Evolutionary conservation across 805 yeast species (phyloP).

Genomic region (Candida boidinii): DNA sequence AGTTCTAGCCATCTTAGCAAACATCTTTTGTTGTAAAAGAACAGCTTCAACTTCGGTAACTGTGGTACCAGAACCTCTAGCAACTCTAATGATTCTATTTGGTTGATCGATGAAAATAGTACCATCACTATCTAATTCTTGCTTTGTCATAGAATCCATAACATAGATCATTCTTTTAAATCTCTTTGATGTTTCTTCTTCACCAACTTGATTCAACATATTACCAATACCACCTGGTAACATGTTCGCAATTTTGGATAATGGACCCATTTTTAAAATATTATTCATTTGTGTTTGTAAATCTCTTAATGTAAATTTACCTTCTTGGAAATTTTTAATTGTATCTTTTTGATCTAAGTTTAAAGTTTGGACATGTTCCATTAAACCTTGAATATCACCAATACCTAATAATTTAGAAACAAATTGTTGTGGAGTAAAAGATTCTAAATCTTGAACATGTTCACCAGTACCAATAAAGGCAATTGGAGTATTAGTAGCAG

Average conservation of each 20-base stretch:
- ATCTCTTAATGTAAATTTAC: slow-evolving; percentile 86
- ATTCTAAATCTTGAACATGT: slow-evolving; percentile 87
- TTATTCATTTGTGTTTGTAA: slow-evolving; percentile 93
- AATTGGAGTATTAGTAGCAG: slow-evolving; percentile 92
- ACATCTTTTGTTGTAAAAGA: slow-evolving; percentile 82
- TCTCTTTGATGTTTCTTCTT: slow-evolving; percentile 80
- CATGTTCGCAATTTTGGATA: slow-evolving; percentile 90
- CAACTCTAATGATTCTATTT: slow-evolving; percentile 78
- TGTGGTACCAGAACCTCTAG: slow-evolving; percentile 89
- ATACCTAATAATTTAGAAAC: slow-evolving; percentile 89
- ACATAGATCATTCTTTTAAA: slow-evolving; percentile 84
- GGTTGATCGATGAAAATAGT: slow-evolving; percentile 73
- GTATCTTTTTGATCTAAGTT: slow-evolving; percentile 85
- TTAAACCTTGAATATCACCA: slow-evolving; percentile 88
- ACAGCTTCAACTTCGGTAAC: slow-evolving; percentile 92
- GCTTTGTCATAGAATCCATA: slow-evolving; percentile 92
- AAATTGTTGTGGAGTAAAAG: slow-evolving; percentile 82
- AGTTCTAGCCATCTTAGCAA: slow-evolving; percentile 85
- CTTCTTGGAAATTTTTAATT: slow-evolving; percentile 88
- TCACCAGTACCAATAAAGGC: slow-evolving; percentile 98
- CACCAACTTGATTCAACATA: slow-evolving; percentile 81
- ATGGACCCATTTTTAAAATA: slow-evolving; percentile 93
- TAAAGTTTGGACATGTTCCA: slow-evolving; percentile 87
- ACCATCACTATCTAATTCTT: slow-evolving; percentile 89
- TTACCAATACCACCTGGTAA: slow-evolving; percentile 84